Evolutionary conservation across 768 basidiomycete species (phyloP), one percentile per base, ranked within the genome.

Genomic region (Pleurotus djamor): DNA sequence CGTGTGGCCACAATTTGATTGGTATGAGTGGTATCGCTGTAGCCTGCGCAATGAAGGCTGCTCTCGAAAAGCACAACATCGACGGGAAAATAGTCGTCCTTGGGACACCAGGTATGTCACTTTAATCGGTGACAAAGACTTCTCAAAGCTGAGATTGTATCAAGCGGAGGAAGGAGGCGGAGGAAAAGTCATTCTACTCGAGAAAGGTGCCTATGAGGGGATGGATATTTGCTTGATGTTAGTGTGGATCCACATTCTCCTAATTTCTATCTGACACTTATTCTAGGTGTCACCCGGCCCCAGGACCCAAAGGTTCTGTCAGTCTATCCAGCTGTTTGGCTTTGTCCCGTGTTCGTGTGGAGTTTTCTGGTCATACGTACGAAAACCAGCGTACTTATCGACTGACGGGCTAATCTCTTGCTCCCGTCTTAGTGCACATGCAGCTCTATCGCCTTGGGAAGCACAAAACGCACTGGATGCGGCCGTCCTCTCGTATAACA

Each of bases 401-500:
- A 28, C 16, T 50, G 21, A 6, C n/a, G n/a, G n/a, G n/a, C n/a
- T n/a, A n/a, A n/a, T 21, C 17, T 17, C 49, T 44, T 14, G 51
- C 56, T 48, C 34, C 36, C 35, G 5, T 7, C 9, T 1, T 58
- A 92, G 89, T 9, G 89, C 91, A 3, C 91, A 92, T 67, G 91
- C 90, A 3, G 86, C 85, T 1, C 74, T 89, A 32, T 88, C 87
- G 17, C 92, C 92, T 21, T 51, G 48, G 49, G 89, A 93, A 69
- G 92, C 91, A 1, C 79, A 77, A 60, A 94, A 94, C 62, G 87
- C 92, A 1, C 72, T 94, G 10, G 93, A 96, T 67, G 94, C 94
- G 0, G 92, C 91, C n/a, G 88, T 94, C 4, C 78, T 92, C 3
- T 88, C 89, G 3, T 94, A 95, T 67, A 88, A 82, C 51, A 89